Base-by-base conservation (phyloP, 345 rosid genomes). In the Citrus mangshanensis region DNA sequence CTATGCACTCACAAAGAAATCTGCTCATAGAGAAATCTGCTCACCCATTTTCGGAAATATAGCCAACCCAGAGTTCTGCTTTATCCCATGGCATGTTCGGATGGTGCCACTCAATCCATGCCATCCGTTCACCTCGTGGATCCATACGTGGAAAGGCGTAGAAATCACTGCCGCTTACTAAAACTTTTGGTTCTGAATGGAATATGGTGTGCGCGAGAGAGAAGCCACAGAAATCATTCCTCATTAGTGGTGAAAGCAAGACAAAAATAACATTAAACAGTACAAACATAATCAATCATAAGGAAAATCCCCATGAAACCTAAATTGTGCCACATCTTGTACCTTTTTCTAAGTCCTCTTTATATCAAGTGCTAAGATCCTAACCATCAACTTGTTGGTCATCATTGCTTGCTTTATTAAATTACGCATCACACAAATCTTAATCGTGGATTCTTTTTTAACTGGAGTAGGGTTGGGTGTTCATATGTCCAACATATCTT, bases 21-120 rank as follows among this genome's bases (percentile, higher is more conserved):
- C 25, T 58, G 46, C 89, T 42, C 13, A 4, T 13, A 10, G n/a
- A 28, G 73, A 30, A 49, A 30, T 79, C 27, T 54, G 46, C 89
- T 85, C 72, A 96, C 99, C 98, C 97, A 84, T 73, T 80, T 80
- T 91, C 91, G 14, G 95, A 89, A 76, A 94, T 88, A 85, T 90
- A 89, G 70, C 97, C 99, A 85, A 93, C 95, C 97, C 98, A 96
- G 34, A 96, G 90, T 81, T 96, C 92, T 25, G 99, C 61, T 87
- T 87, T 91, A 80, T 96, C 99, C 99, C 99, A 94, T 18, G 97
- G 97, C 98, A 93, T 94, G 83, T 90, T 91, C 61, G 99, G 98
- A 77, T 91, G 98, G 70, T 87, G 81, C 98, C 99, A 96, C 75
- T 89, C 91, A 63, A 96, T 89, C 99, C 99, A 96, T 19, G 98